These are phyloP conservation scores for Nyssa sinensis DNA, from an alignment of 148 eudicot species.

Conservation along the genomic window DNA sequence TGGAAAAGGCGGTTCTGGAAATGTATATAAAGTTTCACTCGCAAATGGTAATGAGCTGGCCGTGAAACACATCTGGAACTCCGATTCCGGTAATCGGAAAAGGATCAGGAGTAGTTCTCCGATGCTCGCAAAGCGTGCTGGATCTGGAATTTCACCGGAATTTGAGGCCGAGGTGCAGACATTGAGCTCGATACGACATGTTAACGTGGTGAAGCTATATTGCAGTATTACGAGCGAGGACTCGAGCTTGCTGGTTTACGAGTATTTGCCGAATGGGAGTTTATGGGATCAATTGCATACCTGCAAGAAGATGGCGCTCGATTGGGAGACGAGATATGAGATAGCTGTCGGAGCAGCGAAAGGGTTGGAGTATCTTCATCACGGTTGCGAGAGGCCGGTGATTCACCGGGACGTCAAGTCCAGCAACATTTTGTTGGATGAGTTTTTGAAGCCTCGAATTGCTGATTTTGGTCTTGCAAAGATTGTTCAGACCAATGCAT, in stretches of 20 bases:
- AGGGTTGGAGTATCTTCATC: conserved; percentile 90
- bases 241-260: conserved; percentile 88
- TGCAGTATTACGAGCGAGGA: conserved; percentile 90
- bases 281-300: conserved; percentile 76
- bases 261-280: conserved; percentile 87
- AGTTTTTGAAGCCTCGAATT: conserved; percentile 72
- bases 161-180: conserved; percentile 84
- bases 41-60: conserved; percentile 68
- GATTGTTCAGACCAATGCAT: conserved; percentile 51
- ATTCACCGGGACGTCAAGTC: conserved; percentile 95
- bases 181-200: conserved; percentile 82
- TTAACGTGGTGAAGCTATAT: conserved; percentile 81
- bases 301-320: conserved; percentile 42
- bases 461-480: conserved; percentile 96
- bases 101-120: conserved; percentile 41
- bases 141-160: conserved; percentile 41
- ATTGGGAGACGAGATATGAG: conserved; percentile 79
- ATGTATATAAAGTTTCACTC: conserved; percentile 61
- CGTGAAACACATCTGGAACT: conserved; percentile 81
- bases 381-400: conserved; percentile 71
- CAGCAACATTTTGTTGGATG: conserved; percentile 83
- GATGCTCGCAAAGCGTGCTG: conserved; percentile 42
- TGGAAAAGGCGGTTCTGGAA: conserved; percentile 95
- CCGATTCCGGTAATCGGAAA: conserved; percentile 28
- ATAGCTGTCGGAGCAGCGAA: conserved; percentile 81